Evolutionary conservation across 164 flowering plant species (phyloP), one percentile per base, ranked within the genome.

Genomic region (Warburgia ugandensis): DNA sequence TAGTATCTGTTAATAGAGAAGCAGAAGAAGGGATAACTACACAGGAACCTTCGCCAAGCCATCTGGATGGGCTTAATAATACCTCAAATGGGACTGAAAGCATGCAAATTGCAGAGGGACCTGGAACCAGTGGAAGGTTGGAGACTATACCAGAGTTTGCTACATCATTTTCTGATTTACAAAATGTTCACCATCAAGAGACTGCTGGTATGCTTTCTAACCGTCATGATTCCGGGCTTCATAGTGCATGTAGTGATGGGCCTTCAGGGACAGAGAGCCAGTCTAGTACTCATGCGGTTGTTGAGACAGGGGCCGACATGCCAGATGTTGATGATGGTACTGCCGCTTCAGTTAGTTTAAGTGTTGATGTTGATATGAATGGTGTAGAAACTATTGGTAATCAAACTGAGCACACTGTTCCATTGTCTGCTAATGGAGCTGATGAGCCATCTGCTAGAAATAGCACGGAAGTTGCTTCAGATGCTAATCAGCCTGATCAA

Each of bases 361-460:
- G 65, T 67, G 62, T 40, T 65, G 96, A 86, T 73, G 72, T 84
- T 54, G 79, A 72, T 62, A 86, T 80, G 94, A 73, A 70, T 70
- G 79, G 63, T 45, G 38, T 43, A 33, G 71, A 65, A 36, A 50
- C 61, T 53, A 78, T 68, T 49, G 73, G 51, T 46, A 71, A 64
- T 68, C 84, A 54, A 58, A 47, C 56, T 36, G 81, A 62, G 36
- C 67, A 50, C 36, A 42, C 49, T 3, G 27, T 63, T 45, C 70
- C 66, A 62, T 44, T 59, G 39, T 48, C 77, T 40, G 76, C 66
- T 22, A 47, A 36, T 48, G 71, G 48, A 31, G 63, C 26, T 4
- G 74, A 69, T 49, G 81, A 67, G 57, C 70, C 71, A 21, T 61
- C 67, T 36, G 49, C 75, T 29, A 53, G 51, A 45, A 77, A 64